These are phyloP conservation scores for Lachancea mirantina DNA, from an alignment of 805 yeast genomes.

Conservation along the genomic window DNA sequence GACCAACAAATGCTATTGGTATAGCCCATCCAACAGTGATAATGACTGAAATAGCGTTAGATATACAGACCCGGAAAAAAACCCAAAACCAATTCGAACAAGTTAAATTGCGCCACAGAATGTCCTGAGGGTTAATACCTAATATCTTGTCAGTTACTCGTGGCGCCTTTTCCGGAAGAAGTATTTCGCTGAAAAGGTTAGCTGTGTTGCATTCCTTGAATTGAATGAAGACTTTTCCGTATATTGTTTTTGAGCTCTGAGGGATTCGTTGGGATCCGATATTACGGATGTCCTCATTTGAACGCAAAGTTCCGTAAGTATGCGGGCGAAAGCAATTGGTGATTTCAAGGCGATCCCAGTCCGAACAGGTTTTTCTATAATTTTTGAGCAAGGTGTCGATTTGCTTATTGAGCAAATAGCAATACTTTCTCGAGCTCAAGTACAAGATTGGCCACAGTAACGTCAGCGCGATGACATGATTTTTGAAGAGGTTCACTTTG, in stretches of 20 bases:
- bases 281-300: too few species aligned
- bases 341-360: too few species aligned
- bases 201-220: conserved; percentile 54
- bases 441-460: too few species aligned
- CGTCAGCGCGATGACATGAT: too few species aligned
- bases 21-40: conserved; percentile 65
- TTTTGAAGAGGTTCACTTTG: too few species aligned
- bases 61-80: conserved; percentile 36
- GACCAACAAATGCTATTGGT: conserved; percentile 76
- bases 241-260: neutral
- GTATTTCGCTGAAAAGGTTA: conserved; percentile 55
- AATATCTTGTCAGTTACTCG: conserved; percentile 38
- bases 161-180: conserved; percentile 39
- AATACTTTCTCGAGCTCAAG: too few species aligned
- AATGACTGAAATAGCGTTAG: conserved; percentile 39
- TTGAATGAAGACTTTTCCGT: conserved; percentile 45
- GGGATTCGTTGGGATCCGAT: neutral
- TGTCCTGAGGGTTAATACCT: conserved; percentile 58
- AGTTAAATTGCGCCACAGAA: conserved; percentile 62
- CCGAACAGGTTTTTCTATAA: too few species aligned
- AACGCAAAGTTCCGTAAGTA: too few species aligned
- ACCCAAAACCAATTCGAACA: conserved; percentile 33
- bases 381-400: too few species aligned
- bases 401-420: too few species aligned
- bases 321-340: too few species aligned